Base-by-base conservation (phyloP, 2,329 filamentous ascomycete species). In the Scedosporium boydii region DNA sequence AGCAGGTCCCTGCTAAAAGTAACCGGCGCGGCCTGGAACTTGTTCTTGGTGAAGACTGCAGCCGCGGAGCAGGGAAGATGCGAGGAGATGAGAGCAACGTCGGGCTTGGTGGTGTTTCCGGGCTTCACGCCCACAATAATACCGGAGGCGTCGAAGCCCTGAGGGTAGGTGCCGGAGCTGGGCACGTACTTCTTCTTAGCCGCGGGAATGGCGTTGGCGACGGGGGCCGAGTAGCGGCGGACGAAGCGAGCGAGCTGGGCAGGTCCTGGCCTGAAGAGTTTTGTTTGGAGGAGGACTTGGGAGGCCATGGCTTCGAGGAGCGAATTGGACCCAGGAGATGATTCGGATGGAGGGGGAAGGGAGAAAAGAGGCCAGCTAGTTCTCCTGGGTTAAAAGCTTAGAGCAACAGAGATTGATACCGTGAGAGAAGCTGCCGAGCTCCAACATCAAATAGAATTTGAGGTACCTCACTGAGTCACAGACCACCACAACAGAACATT, bases 31-130 rank as follows among this genome's bases (percentile, higher is more conserved):
- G 95, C 95, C 76, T 97, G 93, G 78, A 99, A 99, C 75, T 93
- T 93, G 79, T 99, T 99, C 75, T 92, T 96, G 62, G 95, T 99
- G 78, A 98, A 97, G 56, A 98, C 93, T 6, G 92, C 95, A 0
- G 93, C 91, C 9, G 89, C 93, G 6, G 90, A 83, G 74, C 92
- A 97, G 62, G 93, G 91, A 60, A 82, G 82, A 69, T 96, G 91
- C 6, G 95, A 98, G 18, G 88, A 87, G 66, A 99, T 83, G 67
- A 99, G 82, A 42, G 93, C 91, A 59, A 99, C 83, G 73, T 99
- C 95, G 38, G 93, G 92, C 75, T 93, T 93, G 66, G 85, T 89
- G 59, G 90, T 96, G 77, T 98, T 98, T 67, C 87, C 87, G 14
- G 92, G 86, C 79, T 99, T 99, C 69, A 99, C 92, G 61, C 95